Percentiles rank a stretch among this genome's conserved stretches.
Conservation (phyloP, 768 basidiomycete genomes). For the Leucosporidium scottii region DNA sequence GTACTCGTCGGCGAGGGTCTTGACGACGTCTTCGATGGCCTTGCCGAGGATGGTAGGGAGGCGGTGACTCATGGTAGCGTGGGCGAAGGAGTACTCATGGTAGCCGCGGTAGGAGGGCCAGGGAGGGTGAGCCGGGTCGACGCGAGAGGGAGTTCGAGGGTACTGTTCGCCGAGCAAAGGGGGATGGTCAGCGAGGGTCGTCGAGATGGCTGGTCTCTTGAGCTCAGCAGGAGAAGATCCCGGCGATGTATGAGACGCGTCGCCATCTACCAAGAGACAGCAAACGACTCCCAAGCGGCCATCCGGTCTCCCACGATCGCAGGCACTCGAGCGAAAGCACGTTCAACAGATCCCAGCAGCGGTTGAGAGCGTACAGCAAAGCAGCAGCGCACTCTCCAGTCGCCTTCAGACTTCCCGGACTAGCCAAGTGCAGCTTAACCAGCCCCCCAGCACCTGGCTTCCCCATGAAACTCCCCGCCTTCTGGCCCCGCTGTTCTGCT, state of each 20-base stretch:
- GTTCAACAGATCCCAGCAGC: too few relatives aligned
- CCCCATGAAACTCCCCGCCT: too few relatives aligned
- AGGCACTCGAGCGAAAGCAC: neutral
- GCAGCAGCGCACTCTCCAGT: neutral
- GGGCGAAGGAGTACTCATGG: constrained; percentile 47
- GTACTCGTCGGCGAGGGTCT: constrained; percentile 77
- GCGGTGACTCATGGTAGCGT: constrained; percentile 93
- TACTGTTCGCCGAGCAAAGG: constrained; percentile 4
- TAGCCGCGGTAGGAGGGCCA: constrained; percentile 45
- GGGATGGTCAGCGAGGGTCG: neutral
- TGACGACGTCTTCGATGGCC: constrained; percentile 83
- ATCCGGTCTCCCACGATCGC: neutral
- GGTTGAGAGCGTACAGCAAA: too few relatives aligned
- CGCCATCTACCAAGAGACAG: neutral
- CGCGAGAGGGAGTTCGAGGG: constrained; percentile 33
- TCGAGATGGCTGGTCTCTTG: neutral
- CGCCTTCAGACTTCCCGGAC: neutral
- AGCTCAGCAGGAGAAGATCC: neutral
- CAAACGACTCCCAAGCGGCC: too few relatives aligned
- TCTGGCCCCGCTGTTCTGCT: neutral
- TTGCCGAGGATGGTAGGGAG: constrained; percentile 92
- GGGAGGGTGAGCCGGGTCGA: constrained; percentile 46
- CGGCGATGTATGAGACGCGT: neutral
- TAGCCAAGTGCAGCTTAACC: neutral
- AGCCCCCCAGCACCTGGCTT: neutral